Conservation (phyloP, 768 basidiomycete genomes). For the Rhizopogon vesiculosus region DNA sequence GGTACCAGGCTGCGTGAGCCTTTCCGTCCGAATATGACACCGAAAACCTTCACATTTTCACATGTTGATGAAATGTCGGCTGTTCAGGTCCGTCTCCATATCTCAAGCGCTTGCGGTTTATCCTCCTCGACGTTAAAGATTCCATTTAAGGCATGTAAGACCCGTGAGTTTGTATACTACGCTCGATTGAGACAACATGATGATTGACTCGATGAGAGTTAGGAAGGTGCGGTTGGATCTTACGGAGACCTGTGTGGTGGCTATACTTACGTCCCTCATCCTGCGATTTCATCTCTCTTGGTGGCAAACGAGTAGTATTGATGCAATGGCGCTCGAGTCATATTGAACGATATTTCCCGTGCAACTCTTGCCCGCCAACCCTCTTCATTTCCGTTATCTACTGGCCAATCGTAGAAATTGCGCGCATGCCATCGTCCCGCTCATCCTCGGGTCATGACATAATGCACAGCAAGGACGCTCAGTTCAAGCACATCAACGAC, state of each 20-base stretch:
- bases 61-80: not conserved
- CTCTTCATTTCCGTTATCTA: not conserved
- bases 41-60: conserved; percentile 3
- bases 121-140: conserved; percentile 19
- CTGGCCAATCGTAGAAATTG: not conserved
- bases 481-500: not conserved
- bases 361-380: not conserved
- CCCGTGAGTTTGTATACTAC: conserved; percentile 7
- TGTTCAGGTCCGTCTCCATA: no score
- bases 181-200: not conserved
- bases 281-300: not conserved
- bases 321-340: not conserved
- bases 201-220: conserved; percentile 1
- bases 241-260: conserved; percentile 4
- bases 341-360: not conserved
- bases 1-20: not conserved
- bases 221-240: not conserved
- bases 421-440: not conserved
- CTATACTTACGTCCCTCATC: conserved; percentile 1
- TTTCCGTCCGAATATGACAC: conserved; percentile 7
- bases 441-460: not conserved
- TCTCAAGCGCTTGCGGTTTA: not conserved
- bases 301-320: not conserved
- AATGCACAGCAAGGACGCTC: not conserved
- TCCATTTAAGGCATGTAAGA: conserved; percentile 18